Evolutionary conservation across 257 asterid genomes (phyloP), one percentile per base, ranked within the genome.

Genomic region (Forsythia viridissima): DNA sequence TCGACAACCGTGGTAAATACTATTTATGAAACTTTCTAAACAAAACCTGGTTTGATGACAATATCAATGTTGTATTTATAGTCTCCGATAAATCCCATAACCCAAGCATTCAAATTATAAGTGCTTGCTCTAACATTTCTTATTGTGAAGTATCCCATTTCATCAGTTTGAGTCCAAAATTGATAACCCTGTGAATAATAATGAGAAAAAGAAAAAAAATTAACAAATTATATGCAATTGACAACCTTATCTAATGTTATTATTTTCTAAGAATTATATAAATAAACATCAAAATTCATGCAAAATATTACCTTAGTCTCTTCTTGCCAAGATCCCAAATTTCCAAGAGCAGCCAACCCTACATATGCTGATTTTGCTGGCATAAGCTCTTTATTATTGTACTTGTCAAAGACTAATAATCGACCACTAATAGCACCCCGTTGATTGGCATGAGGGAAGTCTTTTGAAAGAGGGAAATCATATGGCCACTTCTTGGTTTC

Each of bases 401-500:
- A 89, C 88, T 85, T 74, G 80, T 94, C 98, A 3, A 74, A 85
- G 9, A 93, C 81, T 15, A 86, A 12, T 40, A 94, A 76, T 43
- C 89, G 89, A 3, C 99, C 98, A 3, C 51, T 83, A 72, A 94
- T 84, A 20, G 86, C 40, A 36, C 95, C 93, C 1, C 99, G 89
- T 66, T 87, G 82, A 44, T 74, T n/a, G 41, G 88, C 78, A 77
- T 6, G 81, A 30, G 90, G 87, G 51, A 87, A 89, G 73, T 91
- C 92, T 1, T 4, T 20, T 0, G 99, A 93, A 38, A 40, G 5
- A 9, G 93, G 96, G 74, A 94, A 93, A 77, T 88, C 88, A 68
- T 94, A 93, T 2, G 99, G 97, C 99, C 99, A 93, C 75, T 89
- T 89, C 70, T 69, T 72, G 63, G 77, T 85, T 85, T 94, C 98